A percentile compares a stretch with the other conserved stretches of the same genome.
These are phyloP conservation scores for Cucumis cinereus DNA, from an alignment of 306 rosid genomes.

Conservation along the genomic window DNA sequence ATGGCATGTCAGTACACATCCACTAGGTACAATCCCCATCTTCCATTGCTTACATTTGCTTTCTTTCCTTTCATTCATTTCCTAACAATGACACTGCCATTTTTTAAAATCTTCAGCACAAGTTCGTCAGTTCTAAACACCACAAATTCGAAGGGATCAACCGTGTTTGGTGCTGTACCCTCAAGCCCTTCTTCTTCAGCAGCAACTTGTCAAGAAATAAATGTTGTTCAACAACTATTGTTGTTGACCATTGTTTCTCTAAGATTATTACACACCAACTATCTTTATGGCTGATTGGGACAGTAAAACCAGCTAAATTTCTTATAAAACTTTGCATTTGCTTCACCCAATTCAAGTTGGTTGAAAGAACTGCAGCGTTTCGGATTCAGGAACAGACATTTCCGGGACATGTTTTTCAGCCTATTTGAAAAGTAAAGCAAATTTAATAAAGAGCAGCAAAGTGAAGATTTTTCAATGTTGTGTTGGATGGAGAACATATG, in stretches of 20 bases:
- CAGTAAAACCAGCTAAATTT: background rate
- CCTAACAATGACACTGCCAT: background rate
- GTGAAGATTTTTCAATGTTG: background rate
- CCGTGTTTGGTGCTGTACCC: constrained; percentile 13
- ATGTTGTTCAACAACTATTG: background rate
- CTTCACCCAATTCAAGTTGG: background rate
- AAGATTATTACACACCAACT: background rate
- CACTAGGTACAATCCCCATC: constrained; percentile 8
- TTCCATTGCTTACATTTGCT: background rate
- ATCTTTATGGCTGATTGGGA: background rate
- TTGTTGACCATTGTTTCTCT: background rate
- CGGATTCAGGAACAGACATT: background rate
- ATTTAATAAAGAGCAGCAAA: background rate
- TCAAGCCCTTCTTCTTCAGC: constrained; percentile 11
- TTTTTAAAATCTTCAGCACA: constrained; percentile 3
- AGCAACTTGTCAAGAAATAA: background rate
- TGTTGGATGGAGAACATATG: background rate
- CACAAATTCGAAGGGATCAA: constrained; percentile 8
- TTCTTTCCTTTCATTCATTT: background rate
- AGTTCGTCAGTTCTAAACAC: constrained; percentile 11
- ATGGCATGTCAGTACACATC: constrained; percentile 10
- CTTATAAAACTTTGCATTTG: background rate
- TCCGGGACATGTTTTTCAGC: background rate
- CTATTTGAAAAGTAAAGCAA: background rate
- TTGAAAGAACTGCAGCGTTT: background rate